A percentile compares a stretch with the other conserved stretches of the same genome.
Conservation (phyloP, 306 rosid species). For the Acacia confusa region DNA sequence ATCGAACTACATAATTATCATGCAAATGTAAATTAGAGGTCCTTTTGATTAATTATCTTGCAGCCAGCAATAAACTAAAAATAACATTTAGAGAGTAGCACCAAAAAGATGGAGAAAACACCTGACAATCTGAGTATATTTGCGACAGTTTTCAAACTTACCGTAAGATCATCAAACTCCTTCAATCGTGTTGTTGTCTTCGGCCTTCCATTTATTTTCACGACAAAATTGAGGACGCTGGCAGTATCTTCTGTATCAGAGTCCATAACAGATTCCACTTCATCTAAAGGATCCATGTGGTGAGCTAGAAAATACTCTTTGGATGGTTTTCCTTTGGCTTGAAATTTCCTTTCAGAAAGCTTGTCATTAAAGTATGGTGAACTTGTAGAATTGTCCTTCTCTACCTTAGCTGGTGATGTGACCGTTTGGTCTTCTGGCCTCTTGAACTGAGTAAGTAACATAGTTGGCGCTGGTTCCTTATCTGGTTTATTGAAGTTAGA, state of each 20-base stretch:
- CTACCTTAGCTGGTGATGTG: slow-evolving; percentile 19
- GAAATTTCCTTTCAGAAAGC: slow-evolving; percentile 30
- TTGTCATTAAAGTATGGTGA: slow-evolving; percentile 25
- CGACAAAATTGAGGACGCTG: slow-evolving; percentile 59
- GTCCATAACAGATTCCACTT: slow-evolving; percentile 38
- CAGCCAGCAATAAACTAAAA: slow-evolving; percentile 10
- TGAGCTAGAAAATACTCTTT: slow-evolving; percentile 34
- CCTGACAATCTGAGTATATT: background rate
- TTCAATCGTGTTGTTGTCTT: slow-evolving; percentile 27
- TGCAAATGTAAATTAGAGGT: background rate
- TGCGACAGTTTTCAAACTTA: slow-evolving; percentile 27
- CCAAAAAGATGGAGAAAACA: slow-evolving; percentile 5
- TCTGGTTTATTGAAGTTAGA: background rate
- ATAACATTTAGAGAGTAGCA: background rate
- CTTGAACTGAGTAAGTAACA: slow-evolving; percentile 30
- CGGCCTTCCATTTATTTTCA: slow-evolving; percentile 38
- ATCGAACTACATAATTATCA: slow-evolving; percentile 1
- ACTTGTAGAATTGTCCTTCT: slow-evolving; percentile 27
- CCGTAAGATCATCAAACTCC: slow-evolving; percentile 34
- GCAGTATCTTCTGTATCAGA: slow-evolving; percentile 62
- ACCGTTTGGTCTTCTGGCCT: slow-evolving; percentile 33
- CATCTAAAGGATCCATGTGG: slow-evolving; percentile 22
- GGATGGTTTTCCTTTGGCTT: slow-evolving; percentile 34
- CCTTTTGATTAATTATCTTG: background rate
- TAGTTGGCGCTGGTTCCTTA: slow-evolving; percentile 24